Evolutionary conservation across 2,329 filamentous ascomycete species (phyloP), one percentile per base, ranked within the genome.

Genomic region (Anthostomella pinea): DNA sequence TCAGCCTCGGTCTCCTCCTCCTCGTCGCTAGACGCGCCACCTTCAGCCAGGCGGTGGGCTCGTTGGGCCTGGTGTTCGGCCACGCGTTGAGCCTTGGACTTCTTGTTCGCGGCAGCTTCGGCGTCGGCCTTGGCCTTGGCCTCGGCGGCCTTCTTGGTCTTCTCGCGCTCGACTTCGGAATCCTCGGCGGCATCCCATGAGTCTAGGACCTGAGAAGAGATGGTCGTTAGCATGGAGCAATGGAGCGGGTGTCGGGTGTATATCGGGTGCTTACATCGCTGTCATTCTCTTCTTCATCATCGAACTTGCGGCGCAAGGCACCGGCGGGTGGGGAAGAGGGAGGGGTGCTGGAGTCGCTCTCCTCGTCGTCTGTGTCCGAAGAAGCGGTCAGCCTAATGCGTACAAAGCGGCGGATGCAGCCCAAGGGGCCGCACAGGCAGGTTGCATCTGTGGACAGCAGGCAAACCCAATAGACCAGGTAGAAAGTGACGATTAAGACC

Each of bases 131-230:
- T 94, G 40, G 85, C 87, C 67, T 95, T 94, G 35, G 80, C 85
- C 59, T 87, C 90, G 5, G 77, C 83, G 33, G 83, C 88, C 70
- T 91, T 93, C 67, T 85, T 86, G 18, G 79, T 87, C 74, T 97
- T 98, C 67, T 96, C 90, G 56, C 89, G 86, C 72, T 98, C 93
- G 54, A 83, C 91, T 57, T 98, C 93, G 45, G 89, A 95, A 69
- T 98, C 93, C 59, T 97, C 93, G 52, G 87, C 90, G 40, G 87
- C 91, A 58, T 97, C 90, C 93, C 93, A 98, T 21, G 87, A 91
- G 43, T 98, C 93, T 58, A 96, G 79, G 39, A 97, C 87, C 84
- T 95, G 48, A 16, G 13, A 13, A 16, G 24, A 23, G 35, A 41
- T 37, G 37, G n/a, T n/a, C n/a, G n/a, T n/a, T n/a, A n/a, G n/a